Evolutionary conservation across 306 rosid species (phyloP).

Genomic region (Macrotyloma uniflorum): DNA sequence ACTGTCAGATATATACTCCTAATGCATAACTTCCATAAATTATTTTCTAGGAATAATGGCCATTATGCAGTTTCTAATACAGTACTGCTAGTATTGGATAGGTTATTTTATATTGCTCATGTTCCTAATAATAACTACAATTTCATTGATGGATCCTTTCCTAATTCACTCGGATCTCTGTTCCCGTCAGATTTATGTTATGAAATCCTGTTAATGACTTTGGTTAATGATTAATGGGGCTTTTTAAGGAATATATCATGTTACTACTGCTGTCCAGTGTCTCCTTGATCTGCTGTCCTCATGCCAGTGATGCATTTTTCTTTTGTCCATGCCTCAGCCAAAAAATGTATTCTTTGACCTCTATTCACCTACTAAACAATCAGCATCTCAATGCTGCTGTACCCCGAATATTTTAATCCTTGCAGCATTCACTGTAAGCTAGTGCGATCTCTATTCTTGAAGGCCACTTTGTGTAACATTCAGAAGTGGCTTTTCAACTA

Average conservation of each 20-base stretch:
- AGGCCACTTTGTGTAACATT: background rate
- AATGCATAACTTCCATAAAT: background rate
- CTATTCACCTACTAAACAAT: background rate
- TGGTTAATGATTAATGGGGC: background rate
- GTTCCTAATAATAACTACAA: background rate
- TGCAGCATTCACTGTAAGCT: background rate
- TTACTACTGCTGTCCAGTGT: background rate
- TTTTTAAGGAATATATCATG: slow-evolving; percentile 27
- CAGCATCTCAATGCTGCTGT: background rate
- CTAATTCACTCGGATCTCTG: background rate
- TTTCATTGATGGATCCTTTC: background rate
- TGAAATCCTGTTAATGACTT: slow-evolving; percentile 7
- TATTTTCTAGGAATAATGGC: background rate
- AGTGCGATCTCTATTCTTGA: background rate
- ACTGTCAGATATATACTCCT: background rate
- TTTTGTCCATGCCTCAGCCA: background rate
- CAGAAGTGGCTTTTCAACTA: background rate
- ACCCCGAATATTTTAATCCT: background rate
- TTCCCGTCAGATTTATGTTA: background rate
- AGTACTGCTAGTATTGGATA: background rate
- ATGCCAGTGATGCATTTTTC: slow-evolving; percentile 7
- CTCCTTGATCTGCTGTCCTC: slow-evolving; percentile 1
- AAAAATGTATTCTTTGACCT: background rate
- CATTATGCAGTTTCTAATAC: background rate
- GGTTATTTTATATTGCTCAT: background rate